Conservation (phyloP, 495 filamentous ascomycete genomes). For the Aspergillus cristatus region DNA sequence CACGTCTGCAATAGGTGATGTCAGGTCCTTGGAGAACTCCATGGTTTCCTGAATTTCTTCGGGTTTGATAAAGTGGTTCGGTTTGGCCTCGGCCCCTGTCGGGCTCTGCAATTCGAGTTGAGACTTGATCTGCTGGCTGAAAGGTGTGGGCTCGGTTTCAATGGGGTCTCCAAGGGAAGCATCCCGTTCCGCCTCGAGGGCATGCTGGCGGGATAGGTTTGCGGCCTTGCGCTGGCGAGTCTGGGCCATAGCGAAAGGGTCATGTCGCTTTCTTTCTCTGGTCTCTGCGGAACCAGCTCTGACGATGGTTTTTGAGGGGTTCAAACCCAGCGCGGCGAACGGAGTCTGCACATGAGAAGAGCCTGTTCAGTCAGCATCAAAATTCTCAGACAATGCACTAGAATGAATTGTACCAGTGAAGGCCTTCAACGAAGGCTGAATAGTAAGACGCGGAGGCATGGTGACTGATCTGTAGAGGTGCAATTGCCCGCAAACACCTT, state of each 20-base stretch:
- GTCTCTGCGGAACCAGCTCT: slow-evolving; percentile 32
- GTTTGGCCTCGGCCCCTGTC: slow-evolving; percentile 21
- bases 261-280: slow-evolving; percentile 27
- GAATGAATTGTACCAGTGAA: slow-evolving; percentile 44
- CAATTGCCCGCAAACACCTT: background rate
- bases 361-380: slow-evolving; percentile 15
- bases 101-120: slow-evolving; percentile 20
- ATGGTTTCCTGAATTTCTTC: slow-evolving; percentile 56
- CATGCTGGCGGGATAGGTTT: slow-evolving; percentile 63
- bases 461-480: slow-evolving; percentile 9
- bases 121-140: slow-evolving; percentile 69
- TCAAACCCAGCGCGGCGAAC: slow-evolving; percentile 17
- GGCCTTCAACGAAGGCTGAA: slow-evolving; percentile 51
- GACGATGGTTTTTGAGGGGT: slow-evolving; percentile 22
- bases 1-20: slow-evolving; percentile 38
- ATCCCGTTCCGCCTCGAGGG: slow-evolving; percentile 52
- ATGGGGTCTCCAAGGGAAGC: slow-evolving; percentile 64
- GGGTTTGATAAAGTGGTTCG: slow-evolving; percentile 67
- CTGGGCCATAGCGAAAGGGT: slow-evolving; percentile 47
- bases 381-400: background rate
- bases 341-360: slow-evolving; percentile 24
- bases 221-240: slow-evolving; percentile 69
- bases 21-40: slow-evolving; percentile 52
- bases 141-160: slow-evolving; percentile 66
- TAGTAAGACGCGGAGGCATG: slow-evolving; percentile 70